Evolutionary conservation across 495 filamentous ascomycete genomes (phyloP).

Genomic region (Hypoxylon fragiforme): DNA sequence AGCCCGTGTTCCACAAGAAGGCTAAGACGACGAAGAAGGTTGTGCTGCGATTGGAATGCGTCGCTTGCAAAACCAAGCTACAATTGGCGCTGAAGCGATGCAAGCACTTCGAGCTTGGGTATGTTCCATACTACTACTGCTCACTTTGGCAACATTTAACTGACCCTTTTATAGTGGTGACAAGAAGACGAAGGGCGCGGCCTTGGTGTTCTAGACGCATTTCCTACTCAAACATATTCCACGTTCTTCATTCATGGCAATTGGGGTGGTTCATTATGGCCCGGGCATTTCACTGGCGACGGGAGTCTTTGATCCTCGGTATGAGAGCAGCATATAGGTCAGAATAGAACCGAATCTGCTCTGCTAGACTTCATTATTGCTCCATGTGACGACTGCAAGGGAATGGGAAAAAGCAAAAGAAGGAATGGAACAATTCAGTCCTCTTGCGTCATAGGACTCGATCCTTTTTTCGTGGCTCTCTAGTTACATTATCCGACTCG

Average conservation of each 20-base stretch:
- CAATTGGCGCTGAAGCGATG: slow-evolving; percentile 97
- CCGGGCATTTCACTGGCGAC: slow-evolving; percentile 35
- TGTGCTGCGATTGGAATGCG: slow-evolving; percentile 96
- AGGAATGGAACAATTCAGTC: background rate
- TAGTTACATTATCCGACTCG: slow-evolving; percentile 7
- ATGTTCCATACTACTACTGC: slow-evolving; percentile 46
- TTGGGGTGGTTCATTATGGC: slow-evolving; percentile 34
- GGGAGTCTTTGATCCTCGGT: slow-evolving; percentile 35
- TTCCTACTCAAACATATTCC: slow-evolving; percentile 27
- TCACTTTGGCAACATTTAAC: background rate
- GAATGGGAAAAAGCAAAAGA: slow-evolving; percentile 4
- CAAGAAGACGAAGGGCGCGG: slow-evolving; percentile 99
- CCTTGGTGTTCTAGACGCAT: slow-evolving; percentile 86
- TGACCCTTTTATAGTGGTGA: slow-evolving; percentile 73
- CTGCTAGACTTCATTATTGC: slow-evolving; percentile 14
- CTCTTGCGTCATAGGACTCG: too few relatives aligned
- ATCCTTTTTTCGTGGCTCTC: too few relatives aligned
- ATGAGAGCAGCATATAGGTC: slow-evolving; percentile 32
- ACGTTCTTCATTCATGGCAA: slow-evolving; percentile 35
- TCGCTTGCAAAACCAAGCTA: slow-evolving; percentile 95
- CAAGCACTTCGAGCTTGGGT: slow-evolving; percentile 99
- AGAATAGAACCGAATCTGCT: slow-evolving; percentile 33
- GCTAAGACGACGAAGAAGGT: slow-evolving; percentile 99
- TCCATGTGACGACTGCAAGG: slow-evolving; percentile 19
- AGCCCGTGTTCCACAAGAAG: slow-evolving; percentile 92